phyloP scores from a whole-genome alignment of 2,329 filamentous ascomycete genomes.

The Claviceps quebecensis region DNA sequence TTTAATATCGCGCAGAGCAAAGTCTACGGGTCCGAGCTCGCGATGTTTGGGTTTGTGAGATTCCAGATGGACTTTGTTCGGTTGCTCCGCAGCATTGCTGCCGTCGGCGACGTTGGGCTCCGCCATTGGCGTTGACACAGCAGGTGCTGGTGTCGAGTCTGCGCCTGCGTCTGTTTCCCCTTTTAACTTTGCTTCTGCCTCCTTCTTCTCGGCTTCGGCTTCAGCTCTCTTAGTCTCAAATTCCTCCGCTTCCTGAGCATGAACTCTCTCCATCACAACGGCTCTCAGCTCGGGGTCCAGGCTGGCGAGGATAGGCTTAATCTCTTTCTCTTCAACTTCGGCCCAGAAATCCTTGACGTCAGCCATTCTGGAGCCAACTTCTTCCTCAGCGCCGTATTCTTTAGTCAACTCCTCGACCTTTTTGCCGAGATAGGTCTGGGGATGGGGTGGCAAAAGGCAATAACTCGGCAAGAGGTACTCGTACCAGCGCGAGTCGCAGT shows the following conservation, averaged over 20 bases:
- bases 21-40: slow-evolving; percentile 39
- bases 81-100: slow-evolving; percentile 7
- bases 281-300: slow-evolving; percentile 51
- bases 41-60: slow-evolving; percentile 26
- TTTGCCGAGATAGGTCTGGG: slow-evolving; percentile 70
- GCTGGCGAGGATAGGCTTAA: slow-evolving; percentile 53
- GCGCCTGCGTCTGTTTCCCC: not conserved
- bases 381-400: slow-evolving; percentile 57
- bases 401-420: slow-evolving; percentile 68
- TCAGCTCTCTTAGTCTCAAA: slow-evolving; percentile 7
- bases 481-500: slow-evolving; percentile 91
- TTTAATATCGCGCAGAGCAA: slow-evolving; percentile 61
- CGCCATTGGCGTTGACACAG: slow-evolving; percentile 10
- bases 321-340: slow-evolving; percentile 63
- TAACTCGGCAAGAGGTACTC: slow-evolving; percentile 94
- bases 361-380: slow-evolving; percentile 52
- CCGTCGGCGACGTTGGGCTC: not conserved
- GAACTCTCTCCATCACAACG: slow-evolving; percentile 48
- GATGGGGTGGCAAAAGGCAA: slow-evolving; percentile 83
- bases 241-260: slow-evolving; percentile 22
- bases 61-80: slow-evolving; percentile 12
- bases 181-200: slow-evolving; percentile 8
- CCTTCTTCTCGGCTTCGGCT: slow-evolving; percentile 7
- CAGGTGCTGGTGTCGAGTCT: not conserved
- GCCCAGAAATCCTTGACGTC: slow-evolving; percentile 76